These are phyloP conservation scores for Fusarium sp. DNA, from an alignment of 2,329 filamentous ascomycete genomes.

Conservation along the genomic window DNA sequence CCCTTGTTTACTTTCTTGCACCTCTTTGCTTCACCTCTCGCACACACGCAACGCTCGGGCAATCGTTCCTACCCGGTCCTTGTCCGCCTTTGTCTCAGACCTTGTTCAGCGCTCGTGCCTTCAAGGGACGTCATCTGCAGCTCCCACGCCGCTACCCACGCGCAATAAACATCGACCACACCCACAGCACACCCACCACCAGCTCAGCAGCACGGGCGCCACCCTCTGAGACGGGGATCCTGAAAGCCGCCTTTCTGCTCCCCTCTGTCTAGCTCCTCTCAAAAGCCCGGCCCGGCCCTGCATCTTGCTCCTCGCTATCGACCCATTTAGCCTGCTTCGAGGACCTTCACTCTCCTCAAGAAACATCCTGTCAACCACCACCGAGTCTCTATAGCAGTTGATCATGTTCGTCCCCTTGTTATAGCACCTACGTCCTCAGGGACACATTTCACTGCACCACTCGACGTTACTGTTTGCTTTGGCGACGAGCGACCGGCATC, in stretches of 20 bases:
- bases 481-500: constrained; percentile 28
- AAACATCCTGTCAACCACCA: constrained; percentile 30
- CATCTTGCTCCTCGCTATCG: constrained; percentile 40
- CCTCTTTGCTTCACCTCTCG: constrained; percentile 16
- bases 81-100: constrained; percentile 37
- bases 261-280: constrained; percentile 44
- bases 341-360: constrained; percentile 23
- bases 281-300: constrained; percentile 47
- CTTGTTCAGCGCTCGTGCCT: constrained; percentile 40
- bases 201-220: constrained; percentile 39
- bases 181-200: constrained; percentile 37
- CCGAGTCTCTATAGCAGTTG: constrained; percentile 40
- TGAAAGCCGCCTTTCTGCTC: constrained; percentile 43
- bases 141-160: constrained; percentile 31
- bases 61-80: constrained; percentile 24
- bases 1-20: constrained; percentile 18
- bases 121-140: constrained; percentile 50
- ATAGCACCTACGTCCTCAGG: constrained; percentile 59
- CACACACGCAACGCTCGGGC: constrained; percentile 7
- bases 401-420: constrained; percentile 55
- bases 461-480: constrained; percentile 29
- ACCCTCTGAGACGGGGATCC: constrained; percentile 44
- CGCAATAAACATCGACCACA: constrained; percentile 40
- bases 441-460: constrained; percentile 47
- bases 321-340: constrained; percentile 35